Percentiles rank a stretch among this genome's conserved stretches.
Evolutionary conservation across 1,139 yeast genomes (phyloP).

Genomic region (Torulaspora globosa): DNA sequence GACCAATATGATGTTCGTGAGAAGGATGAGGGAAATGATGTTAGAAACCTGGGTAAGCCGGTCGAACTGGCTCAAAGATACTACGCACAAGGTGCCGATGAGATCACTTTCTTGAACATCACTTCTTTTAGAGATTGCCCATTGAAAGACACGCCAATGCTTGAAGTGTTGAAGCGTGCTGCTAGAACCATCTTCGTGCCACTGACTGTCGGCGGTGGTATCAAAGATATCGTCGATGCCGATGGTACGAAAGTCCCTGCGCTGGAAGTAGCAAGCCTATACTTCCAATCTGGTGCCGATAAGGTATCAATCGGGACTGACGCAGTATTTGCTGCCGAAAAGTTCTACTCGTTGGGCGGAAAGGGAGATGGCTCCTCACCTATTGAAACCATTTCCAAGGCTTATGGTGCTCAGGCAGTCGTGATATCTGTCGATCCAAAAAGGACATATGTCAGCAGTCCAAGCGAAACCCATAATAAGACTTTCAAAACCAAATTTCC

Average conservation of each 20-base stretch:
- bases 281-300: conserved; percentile 95
- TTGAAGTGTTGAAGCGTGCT: conserved; percentile 75
- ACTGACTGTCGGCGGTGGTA: conserved; percentile 96
- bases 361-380: conserved; percentile 71
- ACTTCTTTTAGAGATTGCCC: conserved; percentile 96
- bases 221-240: conserved; percentile 82
- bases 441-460: conserved; percentile 64
- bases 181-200: conserved; percentile 94
- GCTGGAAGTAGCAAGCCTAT: conserved; percentile 80
- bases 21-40: conserved; percentile 49
- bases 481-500: conserved; percentile 52
- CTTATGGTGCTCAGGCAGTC: conserved; percentile 95
- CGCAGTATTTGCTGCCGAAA: conserved; percentile 87
- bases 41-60: conserved; percentile 92
- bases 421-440: conserved; percentile 96
- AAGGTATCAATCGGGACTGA: conserved; percentile 97
- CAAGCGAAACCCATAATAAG: conserved; percentile 58
- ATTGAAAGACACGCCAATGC: conserved; percentile 86
- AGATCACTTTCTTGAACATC: conserved; percentile 86
- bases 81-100: conserved; percentile 93
- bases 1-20: conserved; percentile 97
- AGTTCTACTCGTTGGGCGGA: conserved; percentile 56
- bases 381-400: conserved; percentile 83
- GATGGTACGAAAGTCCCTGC: conserved; percentile 76
- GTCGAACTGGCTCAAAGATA: conserved; percentile 88